phyloP scores from a whole-genome alignment of 1,284 basidiomycete genomes.

The Cystobasidium pallidum region DNA sequence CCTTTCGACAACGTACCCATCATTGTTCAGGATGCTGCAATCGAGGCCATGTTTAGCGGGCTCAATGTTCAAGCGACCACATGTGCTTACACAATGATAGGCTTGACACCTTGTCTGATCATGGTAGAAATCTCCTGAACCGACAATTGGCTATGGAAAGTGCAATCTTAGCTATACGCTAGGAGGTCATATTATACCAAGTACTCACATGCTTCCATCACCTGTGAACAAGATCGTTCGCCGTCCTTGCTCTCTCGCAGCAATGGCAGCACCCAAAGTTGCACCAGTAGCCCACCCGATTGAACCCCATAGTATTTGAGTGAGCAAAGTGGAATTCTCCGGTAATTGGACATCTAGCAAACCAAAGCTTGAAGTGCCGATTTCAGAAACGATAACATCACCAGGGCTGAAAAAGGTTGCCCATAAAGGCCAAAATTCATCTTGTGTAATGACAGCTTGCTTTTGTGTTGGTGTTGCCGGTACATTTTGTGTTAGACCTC shows the following conservation, averaged over 20 bases:
- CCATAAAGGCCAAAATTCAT: conserved; percentile 78
- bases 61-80: background rate
- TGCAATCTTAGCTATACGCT: conserved; percentile 24
- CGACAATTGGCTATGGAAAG: conserved; percentile 63
- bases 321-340: conserved; percentile 66
- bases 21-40: conserved; percentile 73
- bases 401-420: conserved; percentile 73
- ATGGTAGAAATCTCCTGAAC: conserved; percentile 68
- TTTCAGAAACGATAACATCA: conserved; percentile 66
- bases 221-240: conserved; percentile 68
- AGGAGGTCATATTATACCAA: background rate
- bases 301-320: conserved; percentile 79
- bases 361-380: conserved; percentile 65
- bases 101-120: conserved; percentile 66
- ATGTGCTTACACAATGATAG: conserved; percentile 60
- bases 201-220: conserved; percentile 60
- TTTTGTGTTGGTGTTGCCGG: conserved; percentile 39
- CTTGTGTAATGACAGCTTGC: conserved; percentile 65
- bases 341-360: conserved; percentile 79
- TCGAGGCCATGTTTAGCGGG: too few species aligned
- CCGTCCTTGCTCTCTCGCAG: conserved; percentile 59
- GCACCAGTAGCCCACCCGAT: conserved; percentile 86
- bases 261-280: conserved; percentile 71
- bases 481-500: conserved; percentile 46
- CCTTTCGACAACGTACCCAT: conserved; percentile 85